These are phyloP conservation scores for Udeniomyces megalosporus DNA, from an alignment of 768 basidiomycete species.

Conservation along the genomic window DNA sequence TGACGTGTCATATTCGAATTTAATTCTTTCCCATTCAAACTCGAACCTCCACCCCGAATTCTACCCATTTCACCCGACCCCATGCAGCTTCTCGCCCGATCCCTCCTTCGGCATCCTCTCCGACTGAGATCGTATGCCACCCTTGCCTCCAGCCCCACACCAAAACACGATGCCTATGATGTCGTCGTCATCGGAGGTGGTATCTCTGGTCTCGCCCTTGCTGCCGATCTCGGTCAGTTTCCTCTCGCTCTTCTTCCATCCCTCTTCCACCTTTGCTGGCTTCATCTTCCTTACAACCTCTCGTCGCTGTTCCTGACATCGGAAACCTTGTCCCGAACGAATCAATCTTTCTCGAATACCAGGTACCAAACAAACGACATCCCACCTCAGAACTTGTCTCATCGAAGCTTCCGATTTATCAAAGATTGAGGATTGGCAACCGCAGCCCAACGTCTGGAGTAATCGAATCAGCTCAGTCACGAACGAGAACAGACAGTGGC, in stretches of 20 bases:
- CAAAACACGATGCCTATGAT: no score
- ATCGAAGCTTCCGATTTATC: conserved; percentile 68
- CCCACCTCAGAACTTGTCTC: conserved; percentile 44
- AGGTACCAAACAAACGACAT: conserved; percentile 2
- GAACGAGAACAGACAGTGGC: conserved; percentile 48
- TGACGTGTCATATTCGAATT: no score
- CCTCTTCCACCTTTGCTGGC: no score
- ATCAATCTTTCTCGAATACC: not conserved
- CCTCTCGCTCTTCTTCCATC: not conserved
- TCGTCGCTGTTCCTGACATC: no score
- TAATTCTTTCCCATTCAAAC: no score
- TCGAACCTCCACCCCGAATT: no score
- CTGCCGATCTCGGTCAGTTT: conserved; percentile 60
- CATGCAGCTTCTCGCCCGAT: no score
- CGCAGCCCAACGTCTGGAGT: conserved; percentile 42
- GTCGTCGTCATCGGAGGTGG: conserved; percentile 91
- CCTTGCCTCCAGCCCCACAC: not conserved
- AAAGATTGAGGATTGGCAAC: conserved; percentile 51
- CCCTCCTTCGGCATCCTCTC: no score
- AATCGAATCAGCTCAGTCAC: conserved; percentile 80
- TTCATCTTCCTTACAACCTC: no score
- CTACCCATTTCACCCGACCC: no score
- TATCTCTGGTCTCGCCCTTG: conserved; percentile 76
- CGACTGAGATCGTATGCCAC: no score
- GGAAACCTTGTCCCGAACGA: not conserved